phyloP scores from a whole-genome alignment of 2,329 filamentous ascomycete species.

The Arthrobotrys pseudoclavata region DNA sequence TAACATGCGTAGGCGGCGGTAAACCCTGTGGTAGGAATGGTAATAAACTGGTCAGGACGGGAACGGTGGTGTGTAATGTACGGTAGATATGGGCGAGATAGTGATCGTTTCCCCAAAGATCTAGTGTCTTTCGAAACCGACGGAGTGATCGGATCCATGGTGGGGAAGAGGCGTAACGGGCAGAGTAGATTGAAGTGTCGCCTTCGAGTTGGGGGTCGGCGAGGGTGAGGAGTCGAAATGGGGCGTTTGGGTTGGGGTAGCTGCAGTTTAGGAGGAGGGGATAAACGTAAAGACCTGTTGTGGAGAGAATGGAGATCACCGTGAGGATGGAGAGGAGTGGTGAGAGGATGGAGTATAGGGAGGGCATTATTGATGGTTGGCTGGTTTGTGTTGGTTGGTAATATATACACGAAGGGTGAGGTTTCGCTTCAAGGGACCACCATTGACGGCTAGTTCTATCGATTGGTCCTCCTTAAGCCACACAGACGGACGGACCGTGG shows the following conservation, averaged over 20 bases:
- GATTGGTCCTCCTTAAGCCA: conserved; percentile 16
- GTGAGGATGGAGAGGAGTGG: conserved; percentile 69
- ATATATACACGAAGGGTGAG: neutral
- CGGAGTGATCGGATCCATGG: conserved; percentile 58
- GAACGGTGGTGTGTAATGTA: conserved; percentile 69
- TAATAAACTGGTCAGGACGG: conserved; percentile 35
- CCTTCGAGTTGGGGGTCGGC: conserved; percentile 78
- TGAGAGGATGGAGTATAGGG: conserved; percentile 33
- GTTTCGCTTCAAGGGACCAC: conserved; percentile 36
- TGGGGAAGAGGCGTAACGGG: conserved; percentile 43
- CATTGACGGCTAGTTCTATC: conserved; percentile 34
- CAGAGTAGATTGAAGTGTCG: conserved; percentile 72
- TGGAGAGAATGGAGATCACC: conserved; percentile 78
- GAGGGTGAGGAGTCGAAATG: conserved; percentile 75
- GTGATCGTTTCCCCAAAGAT: conserved; percentile 92
- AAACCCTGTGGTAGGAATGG: conserved; percentile 74
- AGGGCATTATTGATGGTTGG: conserved; percentile 37
- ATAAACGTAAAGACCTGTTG: conserved; percentile 87
- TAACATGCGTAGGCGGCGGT: conserved; percentile 85
- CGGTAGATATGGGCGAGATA: conserved; percentile 95
- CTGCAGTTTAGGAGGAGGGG: conserved; percentile 83
- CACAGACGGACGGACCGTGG: neutral
- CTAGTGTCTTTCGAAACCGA: conserved; percentile 76
- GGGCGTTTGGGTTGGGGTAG: conserved; percentile 66
- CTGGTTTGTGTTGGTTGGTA: conserved; percentile 2